phyloP scores from a whole-genome alignment of 2,329 filamentous ascomycete genomes.

The Fusarium chlamydosporum region DNA sequence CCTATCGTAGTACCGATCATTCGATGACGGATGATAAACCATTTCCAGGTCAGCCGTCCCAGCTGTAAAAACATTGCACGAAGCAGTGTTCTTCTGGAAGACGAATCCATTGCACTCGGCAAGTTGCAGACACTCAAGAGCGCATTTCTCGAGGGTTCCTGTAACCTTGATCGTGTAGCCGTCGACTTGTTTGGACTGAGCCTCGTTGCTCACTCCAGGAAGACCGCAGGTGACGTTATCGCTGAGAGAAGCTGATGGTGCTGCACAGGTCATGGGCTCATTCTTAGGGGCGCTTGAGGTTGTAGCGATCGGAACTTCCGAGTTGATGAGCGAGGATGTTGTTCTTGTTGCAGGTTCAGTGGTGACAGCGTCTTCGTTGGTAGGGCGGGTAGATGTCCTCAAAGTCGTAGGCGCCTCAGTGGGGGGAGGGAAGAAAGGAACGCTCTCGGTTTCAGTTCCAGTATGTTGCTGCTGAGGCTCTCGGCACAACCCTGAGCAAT shows the following conservation, averaged over 20 bases:
- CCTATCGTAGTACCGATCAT: conserved; percentile 35
- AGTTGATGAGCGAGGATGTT: not conserved
- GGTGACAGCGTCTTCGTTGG: not conserved
- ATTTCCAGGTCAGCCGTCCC: conserved; percentile 30
- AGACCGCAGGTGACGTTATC: conserved; percentile 40
- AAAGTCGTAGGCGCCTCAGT: conserved; percentile 20
- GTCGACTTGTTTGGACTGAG: conserved; percentile 22
- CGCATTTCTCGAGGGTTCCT: conserved; percentile 33
- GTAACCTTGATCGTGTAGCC: conserved; percentile 35
- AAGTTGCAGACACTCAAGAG: conserved; percentile 31
- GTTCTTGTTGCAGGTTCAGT: conserved; percentile 1
- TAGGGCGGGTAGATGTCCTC: conserved; percentile 31
- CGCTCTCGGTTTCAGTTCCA: conserved; percentile 6
- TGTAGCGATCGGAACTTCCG: not conserved
- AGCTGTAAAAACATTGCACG: conserved; percentile 28
- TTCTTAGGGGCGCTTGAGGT: conserved; percentile 3
- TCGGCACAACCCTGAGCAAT: conserved; percentile 30
- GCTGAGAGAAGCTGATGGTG: conserved; percentile 21
- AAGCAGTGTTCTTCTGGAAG: conserved; percentile 25
- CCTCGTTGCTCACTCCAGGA: conserved; percentile 32
- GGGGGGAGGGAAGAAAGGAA: conserved; percentile 2
- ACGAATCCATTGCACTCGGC: conserved; percentile 36
- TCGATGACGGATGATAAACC: conserved; percentile 18
- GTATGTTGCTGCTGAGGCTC: not conserved
- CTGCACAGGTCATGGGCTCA: conserved; percentile 25